phyloP scores from a whole-genome alignment of 805 yeast species.

The Schizosaccharomyces japonicus region DNA sequence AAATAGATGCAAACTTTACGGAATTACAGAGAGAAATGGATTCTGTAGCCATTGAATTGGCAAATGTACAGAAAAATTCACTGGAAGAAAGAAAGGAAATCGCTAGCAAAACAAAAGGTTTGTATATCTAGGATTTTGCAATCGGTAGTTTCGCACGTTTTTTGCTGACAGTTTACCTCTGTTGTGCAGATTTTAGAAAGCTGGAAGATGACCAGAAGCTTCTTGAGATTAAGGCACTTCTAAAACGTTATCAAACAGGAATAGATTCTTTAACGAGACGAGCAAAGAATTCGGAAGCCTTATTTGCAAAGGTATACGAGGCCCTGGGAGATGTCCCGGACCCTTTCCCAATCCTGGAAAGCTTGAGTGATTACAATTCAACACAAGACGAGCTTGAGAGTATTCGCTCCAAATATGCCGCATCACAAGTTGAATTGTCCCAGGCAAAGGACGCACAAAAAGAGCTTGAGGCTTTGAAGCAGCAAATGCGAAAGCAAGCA shows the following conservation, averaged over 20 bases:
- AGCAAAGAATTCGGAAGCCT: slow-evolving; percentile 46
- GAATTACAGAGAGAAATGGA: slow-evolving; percentile 51
- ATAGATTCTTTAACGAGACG: slow-evolving; percentile 62
- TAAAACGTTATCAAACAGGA: slow-evolving; percentile 65
- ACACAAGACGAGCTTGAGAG: slow-evolving; percentile 29
- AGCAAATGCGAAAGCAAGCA: slow-evolving; percentile 35
- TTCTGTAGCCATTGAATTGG: slow-evolving; percentile 45
- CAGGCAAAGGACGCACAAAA: slow-evolving; percentile 16
- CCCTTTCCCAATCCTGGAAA: slow-evolving; percentile 58
- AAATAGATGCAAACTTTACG: slow-evolving; percentile 36
- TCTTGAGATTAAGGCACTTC: slow-evolving; percentile 35
- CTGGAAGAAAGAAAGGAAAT: slow-evolving; percentile 48
- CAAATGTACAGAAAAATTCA: slow-evolving; percentile 43
- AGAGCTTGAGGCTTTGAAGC: slow-evolving; percentile 57
- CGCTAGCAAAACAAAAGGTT: slow-evolving; percentile 53
- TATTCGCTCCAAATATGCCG: slow-evolving; percentile 27
- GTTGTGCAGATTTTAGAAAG: slow-evolving; percentile 34
- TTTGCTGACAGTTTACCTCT: neutral
- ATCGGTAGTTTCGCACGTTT: neutral
- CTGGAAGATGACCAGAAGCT: slow-evolving; percentile 44
- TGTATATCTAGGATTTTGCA: neutral
- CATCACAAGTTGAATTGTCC: slow-evolving; percentile 25
- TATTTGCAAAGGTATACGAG: slow-evolving; percentile 52
- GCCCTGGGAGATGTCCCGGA: slow-evolving; percentile 77
- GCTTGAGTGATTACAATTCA: slow-evolving; percentile 38